Evolutionary conservation across 805 yeast species (phyloP), one percentile per base, ranked within the genome.

Genomic region (Candida jianshihensis): DNA sequence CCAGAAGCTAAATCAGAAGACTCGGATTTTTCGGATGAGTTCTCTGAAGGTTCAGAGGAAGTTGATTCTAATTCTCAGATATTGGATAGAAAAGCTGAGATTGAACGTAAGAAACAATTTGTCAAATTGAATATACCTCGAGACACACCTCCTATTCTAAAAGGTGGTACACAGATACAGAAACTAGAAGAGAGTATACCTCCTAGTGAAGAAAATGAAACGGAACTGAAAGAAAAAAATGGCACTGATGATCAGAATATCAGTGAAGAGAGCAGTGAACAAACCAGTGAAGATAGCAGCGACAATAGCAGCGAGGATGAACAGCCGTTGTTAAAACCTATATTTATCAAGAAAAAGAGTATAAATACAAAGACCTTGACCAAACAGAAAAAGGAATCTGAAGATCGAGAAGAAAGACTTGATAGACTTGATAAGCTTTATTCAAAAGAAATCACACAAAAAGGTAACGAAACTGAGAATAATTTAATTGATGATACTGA

Each of bases 401-500:
- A n/a, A 44, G 37, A 19, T 63, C 56, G 44, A 48, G 46, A 39
- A 50, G 41, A 26, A 47, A 44, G 35, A 56, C 38, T 19, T 49
- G 33, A 30, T 59, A 48, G 31, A 46, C 39, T 41, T 51, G 38
- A 44, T 40, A 30, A 31, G 55, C 46, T 34, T 52, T 49, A 38
- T 48, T 39, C 36, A 56, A 46, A 31, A 40, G 34, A 27, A 47
- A 34, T 34, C 49, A 41, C 21, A n/a, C 40, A 42, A 16, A 41
- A 47, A 13, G 39, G 48, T 16, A 56, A 54, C 14, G 50, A 56
- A 30, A 37, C 47, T 16, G 56, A 51, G 4, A 37, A 39, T 3
- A 64, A n/a, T n/a, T n/a, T 48, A 0, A 49, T 73, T 0, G 83
- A 78, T 44, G 88, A 80, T 46, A 71, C 80, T 0, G 85, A 80